phyloP scores from a whole-genome alignment of 805 yeast species.

The Diddensiella transvaalensis region DNA sequence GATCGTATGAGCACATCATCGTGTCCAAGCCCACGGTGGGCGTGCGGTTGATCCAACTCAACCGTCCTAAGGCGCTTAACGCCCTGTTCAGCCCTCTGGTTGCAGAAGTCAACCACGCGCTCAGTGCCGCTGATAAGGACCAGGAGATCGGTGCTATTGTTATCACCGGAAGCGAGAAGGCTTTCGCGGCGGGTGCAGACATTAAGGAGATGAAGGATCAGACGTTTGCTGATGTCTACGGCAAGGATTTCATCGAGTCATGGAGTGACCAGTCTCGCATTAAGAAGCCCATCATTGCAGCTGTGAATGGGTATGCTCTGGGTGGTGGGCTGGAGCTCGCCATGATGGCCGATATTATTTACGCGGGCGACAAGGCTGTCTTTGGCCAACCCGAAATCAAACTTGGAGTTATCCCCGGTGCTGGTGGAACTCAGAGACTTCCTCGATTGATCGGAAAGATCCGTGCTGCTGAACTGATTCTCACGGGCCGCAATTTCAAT shows the following conservation, averaged over 20 bases:
- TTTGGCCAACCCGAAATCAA: slow-evolving; percentile 57
- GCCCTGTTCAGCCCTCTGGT: slow-evolving; percentile 39
- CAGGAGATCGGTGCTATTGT: slow-evolving; percentile 44
- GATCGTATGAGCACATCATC: slow-evolving; percentile 37
- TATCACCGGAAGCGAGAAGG: slow-evolving; percentile 44
- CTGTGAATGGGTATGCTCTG: slow-evolving; percentile 52
- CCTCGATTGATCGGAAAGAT: slow-evolving; percentile 48
- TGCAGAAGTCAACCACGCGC: slow-evolving; percentile 38
- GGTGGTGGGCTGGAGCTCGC: slow-evolving; percentile 59
- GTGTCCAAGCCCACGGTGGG: slow-evolving; percentile 40
- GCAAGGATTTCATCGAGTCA: slow-evolving; percentile 36
- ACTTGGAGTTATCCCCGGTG: slow-evolving; percentile 48
- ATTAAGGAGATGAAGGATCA: slow-evolving; percentile 47
- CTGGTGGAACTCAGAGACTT: slow-evolving; percentile 54
- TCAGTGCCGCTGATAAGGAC: slow-evolving; percentile 37
- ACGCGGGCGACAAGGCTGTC: slow-evolving; percentile 45
- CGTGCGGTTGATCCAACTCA: slow-evolving; percentile 38
- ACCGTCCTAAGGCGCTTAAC: slow-evolving; percentile 46
- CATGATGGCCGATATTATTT: slow-evolving; percentile 49
- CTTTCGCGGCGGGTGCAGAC: slow-evolving; percentile 57
- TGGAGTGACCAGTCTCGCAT: slow-evolving; percentile 40
- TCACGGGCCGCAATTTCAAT: slow-evolving; percentile 44
- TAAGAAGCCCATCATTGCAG: slow-evolving; percentile 50
- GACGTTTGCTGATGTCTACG: slow-evolving; percentile 37
- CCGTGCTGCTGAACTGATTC: slow-evolving; percentile 45